Base-by-base conservation (phyloP, 2,329 filamentous ascomycete species). In the Colletotrichum lini region DNA sequence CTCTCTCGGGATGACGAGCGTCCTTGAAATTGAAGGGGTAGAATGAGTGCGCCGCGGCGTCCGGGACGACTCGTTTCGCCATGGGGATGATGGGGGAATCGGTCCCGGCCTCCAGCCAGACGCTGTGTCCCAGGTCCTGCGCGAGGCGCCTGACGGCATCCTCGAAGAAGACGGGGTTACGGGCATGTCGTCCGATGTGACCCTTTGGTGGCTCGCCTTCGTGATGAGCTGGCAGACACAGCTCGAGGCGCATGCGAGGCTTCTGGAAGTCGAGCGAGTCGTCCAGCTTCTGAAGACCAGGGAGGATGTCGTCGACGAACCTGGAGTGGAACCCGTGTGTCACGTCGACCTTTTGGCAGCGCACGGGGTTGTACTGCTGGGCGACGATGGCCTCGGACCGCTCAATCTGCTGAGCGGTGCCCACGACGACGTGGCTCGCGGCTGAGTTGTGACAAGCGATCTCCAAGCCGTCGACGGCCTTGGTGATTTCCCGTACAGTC, bases 41-140 rank as follows among this genome's bases (percentile, higher is more conserved):
- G 50, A 53, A 53, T 0, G 50, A 16, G 23, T 53, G 50, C 3
- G 23, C 5, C 2, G 23, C 23, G 30, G 50, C 23, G 16, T 53
- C 50, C 23, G 50, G 8, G 6, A 53, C 50, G 12, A 23, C 50
- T 6, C 50, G 23, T 18, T 35, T 35, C 1, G 23, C 23, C 50
- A 35, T 53, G 23, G 50, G 50, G 13, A 53, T 53, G 23, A 53
- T 53, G 1, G 50, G 50, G 12, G 50, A 26, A 53, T 53, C 50
- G 23, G 50, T 53, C 2, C 50, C 50, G 23, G 50, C 50, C 50
- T 53, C 50, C 6, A 53, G 18, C 50, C 50, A 53, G 50, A 53
- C 23, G 21, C 50, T 16, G 16, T 26, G 26, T 5, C 50, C 50
- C 4, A 53, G 15, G 23, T 9, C 18, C 23, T 53, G 9, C 5